Base-by-base conservation (phyloP, 1,284 basidiomycete species). In the Testicularia cyperi region DNA sequence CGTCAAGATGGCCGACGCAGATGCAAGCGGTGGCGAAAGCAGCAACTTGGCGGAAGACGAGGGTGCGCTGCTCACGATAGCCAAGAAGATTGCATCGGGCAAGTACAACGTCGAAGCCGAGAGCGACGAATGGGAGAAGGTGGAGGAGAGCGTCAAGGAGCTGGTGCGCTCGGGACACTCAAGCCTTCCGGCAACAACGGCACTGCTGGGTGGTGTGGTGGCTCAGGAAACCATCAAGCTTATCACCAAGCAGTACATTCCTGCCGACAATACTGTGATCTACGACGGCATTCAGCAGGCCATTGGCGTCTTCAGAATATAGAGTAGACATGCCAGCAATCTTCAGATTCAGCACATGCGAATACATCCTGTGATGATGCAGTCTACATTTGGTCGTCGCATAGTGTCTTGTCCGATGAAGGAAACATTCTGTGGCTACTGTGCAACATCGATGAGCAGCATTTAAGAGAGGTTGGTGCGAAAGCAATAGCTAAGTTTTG, bases 221-320 rank as follows among this genome's bases (percentile, higher is more conserved):
- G 91, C 91, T n/a, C 95, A 98, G 70, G 95, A 98, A 78, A 85
- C 86, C 6, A 97, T 98, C 83, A 98, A 99, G 82, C 82, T 97
- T 78, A 87, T 96, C 68, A 97, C 94, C 53, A 86, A 86, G 72
- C 95, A 98, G 78, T 99, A 99, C 77, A 82, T 91, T 16, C 94
- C 94, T 2, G 82, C 95, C 46, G 85, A 88, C 67, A 90, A 91
- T 16, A 87, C 86, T 54, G 90, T 88, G 62, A 81, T 91, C 20
- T 81, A 94, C 41, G 92, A 98, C 79, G 82, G 96, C 51, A 84
- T 97, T 38, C 85, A 86, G 27, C 62, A 71, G 44, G 65, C 70
- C 2, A 54, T 75, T 22, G 65, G 68, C 20, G 62, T 58, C 0
- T 71, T 73, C 26, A 51, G 44, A n/a, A 33, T 74, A 14, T 73